A percentile compares a stretch with the other conserved stretches of the same genome.
These are phyloP conservation scores for Rhodotorula paludigena DNA, from an alignment of 768 basidiomycete genomes.

Conservation along the genomic window DNA sequence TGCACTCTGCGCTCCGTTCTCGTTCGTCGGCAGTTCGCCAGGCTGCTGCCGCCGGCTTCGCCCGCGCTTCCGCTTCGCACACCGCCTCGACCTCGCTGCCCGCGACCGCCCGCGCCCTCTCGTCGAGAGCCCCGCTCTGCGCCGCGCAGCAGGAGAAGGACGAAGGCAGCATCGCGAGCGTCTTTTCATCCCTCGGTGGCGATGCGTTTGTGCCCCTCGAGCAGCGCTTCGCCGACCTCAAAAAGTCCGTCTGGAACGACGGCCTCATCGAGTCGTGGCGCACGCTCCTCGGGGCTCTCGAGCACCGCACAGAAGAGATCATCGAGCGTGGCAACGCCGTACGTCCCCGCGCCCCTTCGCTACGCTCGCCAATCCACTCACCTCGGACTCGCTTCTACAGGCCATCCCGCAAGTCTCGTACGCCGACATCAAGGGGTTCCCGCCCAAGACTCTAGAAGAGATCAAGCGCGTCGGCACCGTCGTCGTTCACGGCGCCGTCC, in stretches of 20 bases:
- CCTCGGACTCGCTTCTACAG: not conserved
- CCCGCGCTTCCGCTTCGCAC: too few species aligned
- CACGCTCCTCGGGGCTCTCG: conserved; percentile 55
- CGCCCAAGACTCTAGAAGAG: conserved; percentile 6
- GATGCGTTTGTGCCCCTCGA: conserved; percentile 53
- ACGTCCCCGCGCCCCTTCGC: not conserved
- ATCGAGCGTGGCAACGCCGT: conserved; percentile 43
- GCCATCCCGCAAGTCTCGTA: conserved; percentile 53
- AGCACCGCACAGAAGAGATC: conserved; percentile 54
- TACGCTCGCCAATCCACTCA: too few species aligned
- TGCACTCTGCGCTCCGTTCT: too few species aligned
- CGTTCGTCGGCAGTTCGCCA: too few species aligned
- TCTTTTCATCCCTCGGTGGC: conserved; percentile 53
- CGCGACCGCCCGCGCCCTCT: not conserved
- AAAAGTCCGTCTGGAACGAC: conserved; percentile 51
- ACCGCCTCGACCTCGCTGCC: too few species aligned
- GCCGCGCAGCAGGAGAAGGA: conserved; percentile 7
- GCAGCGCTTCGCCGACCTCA: conserved; percentile 58
- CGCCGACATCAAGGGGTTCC: conserved; percentile 28
- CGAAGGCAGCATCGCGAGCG: conserved; percentile 52
- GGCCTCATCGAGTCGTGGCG: conserved; percentile 56
- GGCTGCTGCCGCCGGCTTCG: too few species aligned
- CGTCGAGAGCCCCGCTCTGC: not conserved
- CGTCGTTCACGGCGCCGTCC: conserved; percentile 59
- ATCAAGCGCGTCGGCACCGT: conserved; percentile 54